Conservation (phyloP, 441 rosid genomes). For the Breynia disticha region DNA sequence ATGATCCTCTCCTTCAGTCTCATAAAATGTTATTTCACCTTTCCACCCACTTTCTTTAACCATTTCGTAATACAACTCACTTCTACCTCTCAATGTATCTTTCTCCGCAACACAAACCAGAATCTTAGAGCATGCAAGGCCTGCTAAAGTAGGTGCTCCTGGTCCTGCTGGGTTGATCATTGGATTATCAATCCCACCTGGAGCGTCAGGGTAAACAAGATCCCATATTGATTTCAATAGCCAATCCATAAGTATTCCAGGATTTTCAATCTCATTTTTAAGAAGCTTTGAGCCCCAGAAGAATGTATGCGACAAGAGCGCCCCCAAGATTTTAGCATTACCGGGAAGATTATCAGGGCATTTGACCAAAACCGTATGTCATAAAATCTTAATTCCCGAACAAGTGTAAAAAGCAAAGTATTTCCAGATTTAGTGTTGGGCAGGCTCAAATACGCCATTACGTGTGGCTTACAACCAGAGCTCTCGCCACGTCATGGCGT, state of each 20-base stretch:
- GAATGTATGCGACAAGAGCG: conserved; percentile 27
- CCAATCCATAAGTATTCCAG: conserved; percentile 3
- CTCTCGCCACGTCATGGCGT: too few species aligned
- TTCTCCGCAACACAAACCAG: conserved; percentile 22
- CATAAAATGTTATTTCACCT: conserved; percentile 21
- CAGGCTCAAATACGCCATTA: too few species aligned
- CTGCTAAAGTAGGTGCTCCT: conserved; percentile 18
- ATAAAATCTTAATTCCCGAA: too few species aligned
- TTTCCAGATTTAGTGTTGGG: too few species aligned
- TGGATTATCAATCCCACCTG: conserved; percentile 23
- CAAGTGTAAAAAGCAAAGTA: too few species aligned
- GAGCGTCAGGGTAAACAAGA: conserved; percentile 15
- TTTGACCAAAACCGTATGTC: too few species aligned
- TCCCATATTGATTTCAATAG: not conserved
- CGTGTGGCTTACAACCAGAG: too few species aligned
- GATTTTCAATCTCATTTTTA: conserved; percentile 18
- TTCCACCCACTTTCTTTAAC: conserved; percentile 22
- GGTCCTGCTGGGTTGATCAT: conserved; percentile 20
- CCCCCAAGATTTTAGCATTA: conserved; percentile 24
- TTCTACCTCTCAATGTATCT: conserved; percentile 22
- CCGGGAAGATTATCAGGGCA: conserved; percentile 3
- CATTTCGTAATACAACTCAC: conserved; percentile 16
- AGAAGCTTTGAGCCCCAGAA: conserved; percentile 39
- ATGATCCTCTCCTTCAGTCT: conserved; percentile 21
- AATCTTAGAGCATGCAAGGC: conserved; percentile 9